phyloP scores from a whole-genome alignment of 169 alveolate species.

The Eimeria praecox region DNA sequence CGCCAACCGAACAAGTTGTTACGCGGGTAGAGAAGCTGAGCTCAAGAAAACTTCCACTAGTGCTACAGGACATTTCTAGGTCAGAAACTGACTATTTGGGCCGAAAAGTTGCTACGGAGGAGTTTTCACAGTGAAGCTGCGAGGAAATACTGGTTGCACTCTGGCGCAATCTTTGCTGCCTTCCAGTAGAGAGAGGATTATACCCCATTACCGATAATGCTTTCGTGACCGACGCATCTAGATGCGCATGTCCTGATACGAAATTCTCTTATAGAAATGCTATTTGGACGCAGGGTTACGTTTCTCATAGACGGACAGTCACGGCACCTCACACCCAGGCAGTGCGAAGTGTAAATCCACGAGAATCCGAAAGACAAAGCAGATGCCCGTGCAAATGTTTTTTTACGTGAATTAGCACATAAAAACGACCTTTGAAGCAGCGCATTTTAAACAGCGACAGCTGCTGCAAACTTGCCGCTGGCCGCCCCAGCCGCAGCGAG shows the following conservation, averaged over 20 bases:
- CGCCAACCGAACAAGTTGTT: not conserved
- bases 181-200: not conserved
- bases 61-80: not conserved
- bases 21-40: not conserved
- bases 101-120: not conserved
- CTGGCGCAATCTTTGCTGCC: constrained; percentile 1
- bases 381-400: constrained; percentile 51
- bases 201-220: constrained; percentile 16
- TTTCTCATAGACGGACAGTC: constrained; percentile 36
- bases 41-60: not conserved
- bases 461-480: constrained; percentile 65
- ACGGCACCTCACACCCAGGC: constrained; percentile 43
- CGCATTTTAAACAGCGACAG: constrained; percentile 45
- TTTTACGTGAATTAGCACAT: constrained; percentile 17
- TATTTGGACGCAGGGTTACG: not conserved
- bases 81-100: not conserved
- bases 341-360: constrained; percentile 23
- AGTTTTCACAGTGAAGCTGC: not conserved
- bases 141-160: not conserved
- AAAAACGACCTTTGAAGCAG: constrained; percentile 24
- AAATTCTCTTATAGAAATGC: not conserved
- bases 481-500: constrained; percentile 79
- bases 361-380: constrained; percentile 62
- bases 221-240: constrained; percentile 21
- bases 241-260: not conserved